Percentiles rank a stretch among this genome's conserved stretches.
These are phyloP conservation scores for Cnidoscolus chayamansa DNA, from an alignment of 441 rosid species.

Conservation along the genomic window DNA sequence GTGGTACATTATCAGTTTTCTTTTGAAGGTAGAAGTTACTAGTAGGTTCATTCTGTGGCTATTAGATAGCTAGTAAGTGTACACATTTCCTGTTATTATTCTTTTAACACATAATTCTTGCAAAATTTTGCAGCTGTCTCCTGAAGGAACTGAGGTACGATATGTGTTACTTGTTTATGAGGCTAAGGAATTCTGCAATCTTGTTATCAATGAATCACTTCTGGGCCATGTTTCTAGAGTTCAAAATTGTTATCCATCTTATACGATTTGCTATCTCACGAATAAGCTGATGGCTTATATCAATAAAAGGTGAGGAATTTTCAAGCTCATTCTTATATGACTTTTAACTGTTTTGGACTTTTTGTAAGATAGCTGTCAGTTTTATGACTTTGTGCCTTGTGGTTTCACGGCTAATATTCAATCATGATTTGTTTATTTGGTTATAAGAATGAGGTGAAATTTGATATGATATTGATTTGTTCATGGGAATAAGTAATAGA, in stretches of 20 bases:
- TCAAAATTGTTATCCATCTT: slow-evolving; percentile 62
- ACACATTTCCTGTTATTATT: neutral
- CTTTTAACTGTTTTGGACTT: neutral
- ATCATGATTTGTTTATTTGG: neutral
- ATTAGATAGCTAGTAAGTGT: neutral
- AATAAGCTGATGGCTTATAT: slow-evolving; percentile 78
- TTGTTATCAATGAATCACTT: slow-evolving; percentile 51
- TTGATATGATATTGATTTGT: neutral
- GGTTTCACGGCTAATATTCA: slow-evolving; percentile 1
- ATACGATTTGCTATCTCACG: slow-evolving; percentile 80
- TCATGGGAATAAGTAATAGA: neutral
- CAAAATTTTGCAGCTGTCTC: slow-evolving; percentile 49
- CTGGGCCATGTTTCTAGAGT: slow-evolving; percentile 57
- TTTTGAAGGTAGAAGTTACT: neutral
- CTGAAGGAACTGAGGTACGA: slow-evolving; percentile 46
- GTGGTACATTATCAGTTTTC: neutral
- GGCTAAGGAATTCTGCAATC: slow-evolving; percentile 89
- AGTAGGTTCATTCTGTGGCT: neutral
- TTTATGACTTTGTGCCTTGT: slow-evolving; percentile 1
- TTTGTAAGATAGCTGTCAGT: slow-evolving; percentile 6
- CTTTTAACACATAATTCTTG: slow-evolving; percentile 22
- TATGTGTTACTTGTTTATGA: slow-evolving; percentile 68
- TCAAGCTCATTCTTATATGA: neutral
- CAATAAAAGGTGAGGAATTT: slow-evolving; percentile 57
- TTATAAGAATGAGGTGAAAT: neutral